Conservation (phyloP, 139 green algal species). For the Tetradesmus lagerheimii region DNA sequence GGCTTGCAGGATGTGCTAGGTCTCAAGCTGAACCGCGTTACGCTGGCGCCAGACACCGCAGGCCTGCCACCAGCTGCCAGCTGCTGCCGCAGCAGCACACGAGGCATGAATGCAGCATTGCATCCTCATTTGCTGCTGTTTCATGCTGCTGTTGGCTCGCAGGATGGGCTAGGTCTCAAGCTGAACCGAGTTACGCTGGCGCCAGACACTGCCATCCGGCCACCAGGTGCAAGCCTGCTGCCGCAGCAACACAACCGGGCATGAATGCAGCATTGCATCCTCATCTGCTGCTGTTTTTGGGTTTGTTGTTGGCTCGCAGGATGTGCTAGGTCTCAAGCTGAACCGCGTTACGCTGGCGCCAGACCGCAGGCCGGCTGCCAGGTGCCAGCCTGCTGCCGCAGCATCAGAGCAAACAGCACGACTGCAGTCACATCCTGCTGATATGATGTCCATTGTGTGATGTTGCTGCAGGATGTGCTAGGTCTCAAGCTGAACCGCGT, state of each 20-base stretch:
- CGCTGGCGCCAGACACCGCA: constrained; percentile 49
- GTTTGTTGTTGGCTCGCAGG: not conserved
- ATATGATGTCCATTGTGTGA: not conserved
- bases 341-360: not conserved
- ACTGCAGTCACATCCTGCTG: too few species aligned
- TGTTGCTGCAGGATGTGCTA: constrained; percentile 87
- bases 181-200: constrained; percentile 88
- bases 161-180: constrained; percentile 93
- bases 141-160: constrained; percentile 47
- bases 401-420: constrained; percentile 70
- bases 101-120: too few species aligned
- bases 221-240: too few species aligned
- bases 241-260: too few species aligned
- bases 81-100: too few species aligned
- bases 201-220: too few species aligned
- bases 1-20: constrained; percentile 59
- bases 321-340: not conserved
- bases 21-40: constrained; percentile 89
- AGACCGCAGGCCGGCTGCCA: constrained; percentile 26
- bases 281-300: not conserved
- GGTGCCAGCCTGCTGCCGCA: constrained; percentile 31
- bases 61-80: too few species aligned
- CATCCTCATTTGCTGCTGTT: not conserved
- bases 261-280: too few species aligned
- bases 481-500: constrained; percentile 94